phyloP scores from a whole-genome alignment of 805 yeast genomes.

The Teunomyces cretensis region DNA sequence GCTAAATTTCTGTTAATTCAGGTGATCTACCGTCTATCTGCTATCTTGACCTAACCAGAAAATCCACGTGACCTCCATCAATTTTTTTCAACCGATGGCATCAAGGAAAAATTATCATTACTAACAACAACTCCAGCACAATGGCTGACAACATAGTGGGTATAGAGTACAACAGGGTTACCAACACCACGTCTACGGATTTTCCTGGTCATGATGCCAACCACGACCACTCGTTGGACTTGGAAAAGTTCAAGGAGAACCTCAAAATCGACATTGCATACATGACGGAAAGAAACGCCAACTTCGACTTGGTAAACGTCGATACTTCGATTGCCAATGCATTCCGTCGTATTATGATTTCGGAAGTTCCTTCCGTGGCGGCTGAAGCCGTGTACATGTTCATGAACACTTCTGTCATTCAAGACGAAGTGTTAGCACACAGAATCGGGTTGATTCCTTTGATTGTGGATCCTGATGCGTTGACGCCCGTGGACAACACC shows the following conservation, averaged over 20 bases:
- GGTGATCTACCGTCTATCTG: too few relatives aligned
- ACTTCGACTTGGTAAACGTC: slow-evolving; percentile 81
- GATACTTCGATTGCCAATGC: slow-evolving; percentile 96
- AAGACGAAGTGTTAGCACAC: slow-evolving; percentile 95
- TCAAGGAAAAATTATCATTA: slow-evolving; percentile 4
- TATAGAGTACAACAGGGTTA: slow-evolving; percentile 86
- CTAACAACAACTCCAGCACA: background rate
- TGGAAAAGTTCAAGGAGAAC: slow-evolving; percentile 69
- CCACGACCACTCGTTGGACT: slow-evolving; percentile 75
- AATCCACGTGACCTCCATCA: background rate
- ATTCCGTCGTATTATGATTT: slow-evolving; percentile 92
- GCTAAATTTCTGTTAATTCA: too few relatives aligned
- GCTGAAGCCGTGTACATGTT: slow-evolving; percentile 87
- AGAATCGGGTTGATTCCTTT: slow-evolving; percentile 92
- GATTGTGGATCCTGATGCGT: slow-evolving; percentile 83
- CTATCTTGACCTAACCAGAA: too few relatives aligned
- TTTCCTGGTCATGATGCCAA: slow-evolving; percentile 81
- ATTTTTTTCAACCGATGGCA: slow-evolving; percentile 6
- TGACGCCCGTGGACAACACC: slow-evolving; percentile 75
- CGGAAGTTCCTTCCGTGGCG: slow-evolving; percentile 96
- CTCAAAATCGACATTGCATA: slow-evolving; percentile 68
- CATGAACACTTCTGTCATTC: slow-evolving; percentile 95
- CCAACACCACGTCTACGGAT: slow-evolving; percentile 85
- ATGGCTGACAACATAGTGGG: slow-evolving; percentile 62
- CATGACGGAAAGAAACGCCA: slow-evolving; percentile 67